Evolutionary conservation across 352 stramenopile genomes (phyloP).

Genomic region (Phytophthora tubulina): DNA sequence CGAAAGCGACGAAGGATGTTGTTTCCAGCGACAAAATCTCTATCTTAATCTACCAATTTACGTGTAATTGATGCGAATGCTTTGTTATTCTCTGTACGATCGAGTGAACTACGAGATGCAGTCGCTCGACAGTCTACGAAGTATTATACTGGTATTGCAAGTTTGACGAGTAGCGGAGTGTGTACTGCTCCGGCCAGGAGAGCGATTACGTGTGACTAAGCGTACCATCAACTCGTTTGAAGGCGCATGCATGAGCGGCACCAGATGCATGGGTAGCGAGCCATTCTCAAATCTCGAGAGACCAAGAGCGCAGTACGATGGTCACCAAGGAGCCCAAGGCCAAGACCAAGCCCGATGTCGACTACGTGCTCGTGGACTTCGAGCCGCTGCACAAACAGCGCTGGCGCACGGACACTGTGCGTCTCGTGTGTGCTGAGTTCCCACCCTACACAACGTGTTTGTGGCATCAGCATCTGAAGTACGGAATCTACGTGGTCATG

Average conservation of each 20-base stretch:
- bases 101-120: too few species aligned
- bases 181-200: too few species aligned
- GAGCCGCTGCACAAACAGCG: slow-evolving; percentile 60
- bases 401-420: slow-evolving; percentile 47
- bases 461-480: slow-evolving; percentile 62
- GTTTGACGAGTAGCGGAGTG: too few species aligned
- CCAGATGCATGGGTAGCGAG: neutral
- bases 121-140: too few species aligned
- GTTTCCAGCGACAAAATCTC: neutral
- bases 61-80: slow-evolving; percentile 1
- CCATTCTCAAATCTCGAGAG: slow-evolving; percentile 24
- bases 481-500: slow-evolving; percentile 58
- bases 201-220: too few species aligned
- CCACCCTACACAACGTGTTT: slow-evolving; percentile 47
- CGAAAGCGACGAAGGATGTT: neutral
- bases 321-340: slow-evolving; percentile 9
- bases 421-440: slow-evolving; percentile 50
- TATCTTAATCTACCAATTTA: slow-evolving; percentile 8
- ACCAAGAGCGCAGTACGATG: neutral
- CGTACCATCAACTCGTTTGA: too few species aligned
- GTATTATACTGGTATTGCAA: too few species aligned
- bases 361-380: slow-evolving; percentile 57
- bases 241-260: too few species aligned
- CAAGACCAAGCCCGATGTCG: slow-evolving; percentile 18
- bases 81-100: too few species aligned